Conservation (phyloP, 768 basidiomycete genomes). For the Pulveroboletus sp. region DNA sequence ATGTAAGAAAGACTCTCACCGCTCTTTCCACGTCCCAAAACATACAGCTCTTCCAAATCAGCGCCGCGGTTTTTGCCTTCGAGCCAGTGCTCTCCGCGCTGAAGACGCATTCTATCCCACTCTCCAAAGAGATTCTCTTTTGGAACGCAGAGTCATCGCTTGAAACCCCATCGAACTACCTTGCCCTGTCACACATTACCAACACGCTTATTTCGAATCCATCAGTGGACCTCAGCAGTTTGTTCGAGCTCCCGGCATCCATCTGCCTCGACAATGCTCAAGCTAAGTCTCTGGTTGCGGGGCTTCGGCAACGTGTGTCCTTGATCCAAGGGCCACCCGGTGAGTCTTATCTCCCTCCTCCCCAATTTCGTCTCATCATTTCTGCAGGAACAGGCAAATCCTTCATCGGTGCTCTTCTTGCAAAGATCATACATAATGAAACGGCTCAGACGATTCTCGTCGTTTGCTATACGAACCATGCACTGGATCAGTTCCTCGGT, state of each 20-base stretch:
- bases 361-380: not conserved
- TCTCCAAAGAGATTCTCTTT: slow-evolving; percentile 48
- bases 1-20: slow-evolving; percentile 35
- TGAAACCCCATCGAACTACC: not conserved
- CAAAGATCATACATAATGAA: slow-evolving; percentile 51
- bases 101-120: slow-evolving; percentile 38
- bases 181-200: slow-evolving; percentile 19
- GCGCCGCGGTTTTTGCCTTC: slow-evolving; percentile 57
- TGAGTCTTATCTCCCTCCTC: slow-evolving; percentile 19
- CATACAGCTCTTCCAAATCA: slow-evolving; percentile 50
- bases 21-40: slow-evolving; percentile 32
- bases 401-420: slow-evolving; percentile 62
- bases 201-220: slow-evolving; percentile 29
- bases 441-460: slow-evolving; percentile 51
- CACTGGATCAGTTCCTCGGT: slow-evolving; percentile 63
- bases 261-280: slow-evolving; percentile 54
- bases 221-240: slow-evolving; percentile 33
- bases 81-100: slow-evolving; percentile 59
- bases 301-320: slow-evolving; percentile 51
- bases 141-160: slow-evolving; percentile 38
- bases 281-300: slow-evolving; percentile 40
- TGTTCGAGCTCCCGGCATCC: slow-evolving; percentile 34
- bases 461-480: slow-evolving; percentile 71
- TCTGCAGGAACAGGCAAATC: slow-evolving; percentile 65
- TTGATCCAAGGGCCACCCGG: slow-evolving; percentile 73